phyloP scores from a whole-genome alignment of 2,329 filamentous ascomycete genomes.

The Pseudopyricularia javanii region DNA sequence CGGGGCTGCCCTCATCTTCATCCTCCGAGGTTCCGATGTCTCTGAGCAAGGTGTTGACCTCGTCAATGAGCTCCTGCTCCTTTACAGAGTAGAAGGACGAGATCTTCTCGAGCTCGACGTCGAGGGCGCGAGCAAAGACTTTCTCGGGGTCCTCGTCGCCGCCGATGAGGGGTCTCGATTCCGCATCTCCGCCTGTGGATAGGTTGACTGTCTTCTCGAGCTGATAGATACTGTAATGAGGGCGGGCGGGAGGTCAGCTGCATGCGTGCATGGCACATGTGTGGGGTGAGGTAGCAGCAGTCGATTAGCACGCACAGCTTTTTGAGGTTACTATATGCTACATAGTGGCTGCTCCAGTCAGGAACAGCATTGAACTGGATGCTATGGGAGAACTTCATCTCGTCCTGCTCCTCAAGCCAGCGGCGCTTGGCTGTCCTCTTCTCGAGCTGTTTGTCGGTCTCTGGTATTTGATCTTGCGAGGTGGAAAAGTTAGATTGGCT shows the following conservation, averaged over 20 bases:
- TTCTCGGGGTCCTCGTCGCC: conserved; percentile 63
- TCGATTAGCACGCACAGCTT: conserved; percentile 59
- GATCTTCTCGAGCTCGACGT: conserved; percentile 88
- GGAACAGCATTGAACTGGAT: conserved; percentile 99
- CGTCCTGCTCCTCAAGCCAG: conserved; percentile 61
- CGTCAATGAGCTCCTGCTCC: conserved; percentile 74
- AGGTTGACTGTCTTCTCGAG: conserved; percentile 78
- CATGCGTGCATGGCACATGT: neutral
- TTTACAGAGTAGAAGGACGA: conserved; percentile 83
- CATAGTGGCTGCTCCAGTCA: conserved; percentile 98
- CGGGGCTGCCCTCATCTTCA: conserved; percentile 29
- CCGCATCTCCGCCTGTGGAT: conserved; percentile 53
- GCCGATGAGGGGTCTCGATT: conserved; percentile 72
- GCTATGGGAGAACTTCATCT: conserved; percentile 99
- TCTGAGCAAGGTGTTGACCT: conserved; percentile 62
- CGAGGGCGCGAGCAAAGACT: conserved; percentile 69
- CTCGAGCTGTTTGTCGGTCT: conserved; percentile 10
- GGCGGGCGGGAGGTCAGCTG: neutral
- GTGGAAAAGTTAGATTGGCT: neutral
- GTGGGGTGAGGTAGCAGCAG: neutral
- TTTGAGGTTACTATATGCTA: conserved; percentile 97
- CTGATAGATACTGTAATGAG: conserved; percentile 63
- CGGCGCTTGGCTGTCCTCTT: conserved; percentile 52
- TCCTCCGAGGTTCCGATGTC: conserved; percentile 61
- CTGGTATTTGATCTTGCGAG: neutral